phyloP scores from a whole-genome alignment of 2,329 filamentous ascomycete genomes.

The Fusarium napiforme region DNA sequence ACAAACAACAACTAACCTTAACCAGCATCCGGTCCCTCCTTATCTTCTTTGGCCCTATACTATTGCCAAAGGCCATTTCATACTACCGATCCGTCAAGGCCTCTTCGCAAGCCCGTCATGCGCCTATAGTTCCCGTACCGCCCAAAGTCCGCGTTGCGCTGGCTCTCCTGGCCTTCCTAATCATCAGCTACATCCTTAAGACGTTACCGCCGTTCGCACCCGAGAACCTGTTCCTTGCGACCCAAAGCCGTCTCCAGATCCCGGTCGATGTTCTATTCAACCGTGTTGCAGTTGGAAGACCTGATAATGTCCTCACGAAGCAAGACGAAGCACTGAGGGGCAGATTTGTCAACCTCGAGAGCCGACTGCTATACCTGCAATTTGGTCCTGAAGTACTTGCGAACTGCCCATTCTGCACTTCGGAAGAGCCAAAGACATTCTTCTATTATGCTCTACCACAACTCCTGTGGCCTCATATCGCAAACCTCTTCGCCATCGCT shows the following conservation, averaged over 20 bases:
- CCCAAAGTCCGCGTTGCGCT: constrained; percentile 65
- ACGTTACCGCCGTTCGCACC: constrained; percentile 76
- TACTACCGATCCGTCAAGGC: constrained; percentile 69
- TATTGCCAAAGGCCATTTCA: constrained; percentile 73
- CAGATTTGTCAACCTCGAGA: constrained; percentile 76
- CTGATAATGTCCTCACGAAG: constrained; percentile 59
- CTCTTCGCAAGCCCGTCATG: constrained; percentile 55
- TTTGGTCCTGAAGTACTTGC: constrained; percentile 81
- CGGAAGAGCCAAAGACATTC: constrained; percentile 76
- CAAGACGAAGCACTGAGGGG: constrained; percentile 73
- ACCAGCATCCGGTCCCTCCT: constrained; percentile 64
- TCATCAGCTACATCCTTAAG: constrained; percentile 61
- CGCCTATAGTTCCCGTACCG: constrained; percentile 67
- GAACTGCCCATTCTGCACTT: constrained; percentile 83
- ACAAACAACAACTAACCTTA: not conserved
- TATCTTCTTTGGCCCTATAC: constrained; percentile 75
- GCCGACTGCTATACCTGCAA: constrained; percentile 82
- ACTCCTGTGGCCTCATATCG: constrained; percentile 79
- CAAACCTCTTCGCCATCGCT: constrained; percentile 79
- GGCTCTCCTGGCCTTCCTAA: constrained; percentile 65
- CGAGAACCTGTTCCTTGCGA: constrained; percentile 83
- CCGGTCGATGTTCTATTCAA: constrained; percentile 87
- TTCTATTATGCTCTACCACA: constrained; percentile 83
- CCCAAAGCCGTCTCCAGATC: constrained; percentile 84
- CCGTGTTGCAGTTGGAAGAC: constrained; percentile 71